Conservation (phyloP, 257 asterid genomes). For the Echites panduratus region DNA sequence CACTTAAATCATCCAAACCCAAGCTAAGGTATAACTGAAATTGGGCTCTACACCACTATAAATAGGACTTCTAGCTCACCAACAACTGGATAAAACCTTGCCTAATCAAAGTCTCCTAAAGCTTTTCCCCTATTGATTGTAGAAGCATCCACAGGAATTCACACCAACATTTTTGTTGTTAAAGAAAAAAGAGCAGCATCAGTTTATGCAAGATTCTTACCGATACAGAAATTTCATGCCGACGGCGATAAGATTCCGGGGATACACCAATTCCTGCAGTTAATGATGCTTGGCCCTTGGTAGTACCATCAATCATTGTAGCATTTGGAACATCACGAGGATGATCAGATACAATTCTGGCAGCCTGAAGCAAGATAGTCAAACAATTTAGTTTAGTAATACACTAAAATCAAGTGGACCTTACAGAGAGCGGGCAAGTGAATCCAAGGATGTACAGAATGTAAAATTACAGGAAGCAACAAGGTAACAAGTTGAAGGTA, state of each 20-base stretch:
- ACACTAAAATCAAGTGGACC: no score
- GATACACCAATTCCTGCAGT: constrained; percentile 44
- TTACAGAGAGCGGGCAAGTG: no score
- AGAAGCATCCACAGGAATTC: background rate
- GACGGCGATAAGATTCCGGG: constrained; percentile 58
- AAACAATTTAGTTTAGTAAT: no score
- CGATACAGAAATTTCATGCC: constrained; percentile 76
- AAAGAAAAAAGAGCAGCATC: background rate
- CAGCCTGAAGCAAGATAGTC: constrained; percentile 32
- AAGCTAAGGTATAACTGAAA: background rate
- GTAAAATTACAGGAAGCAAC: background rate
- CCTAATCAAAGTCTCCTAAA: background rate
- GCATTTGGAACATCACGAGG: constrained; percentile 23
- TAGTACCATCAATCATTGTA: constrained; percentile 20
- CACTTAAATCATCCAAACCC: background rate
- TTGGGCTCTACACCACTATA: background rate
- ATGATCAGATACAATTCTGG: constrained; percentile 36
- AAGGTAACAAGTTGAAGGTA: background rate
- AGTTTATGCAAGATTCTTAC: constrained; percentile 35
- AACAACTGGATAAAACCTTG: background rate
- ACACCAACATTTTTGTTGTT: background rate
- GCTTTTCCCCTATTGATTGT: background rate
- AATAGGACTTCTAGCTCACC: background rate
- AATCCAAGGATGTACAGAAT: no score
- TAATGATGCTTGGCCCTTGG: constrained; percentile 34